These are phyloP conservation scores for Metarhizium rileyi DNA, from an alignment of 2,329 filamentous ascomycete species.

Conservation along the genomic window DNA sequence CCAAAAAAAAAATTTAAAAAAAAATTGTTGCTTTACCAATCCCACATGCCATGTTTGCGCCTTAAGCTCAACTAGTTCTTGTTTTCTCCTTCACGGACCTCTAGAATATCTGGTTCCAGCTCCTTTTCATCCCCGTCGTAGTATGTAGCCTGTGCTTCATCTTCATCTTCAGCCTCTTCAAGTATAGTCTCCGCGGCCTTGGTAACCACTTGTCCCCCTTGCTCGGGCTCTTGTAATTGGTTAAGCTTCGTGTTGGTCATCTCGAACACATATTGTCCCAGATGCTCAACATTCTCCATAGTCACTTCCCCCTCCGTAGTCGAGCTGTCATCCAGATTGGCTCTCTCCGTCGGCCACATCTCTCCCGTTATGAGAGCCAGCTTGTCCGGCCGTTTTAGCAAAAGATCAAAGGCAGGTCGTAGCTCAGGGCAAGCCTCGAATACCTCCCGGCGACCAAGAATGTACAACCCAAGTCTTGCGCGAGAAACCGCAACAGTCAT, in stretches of 20 bases:
- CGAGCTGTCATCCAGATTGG: constrained; percentile 29
- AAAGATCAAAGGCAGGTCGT: constrained; percentile 70
- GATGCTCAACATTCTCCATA: constrained; percentile 88
- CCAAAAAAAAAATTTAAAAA: too few species aligned
- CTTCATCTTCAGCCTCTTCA: constrained; percentile 18
- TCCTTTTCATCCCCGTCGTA: constrained; percentile 21
- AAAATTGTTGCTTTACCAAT: not conserved
- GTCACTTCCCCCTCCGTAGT: constrained; percentile 47
- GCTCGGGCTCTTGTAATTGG: constrained; percentile 38
- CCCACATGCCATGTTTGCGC: not conserved
- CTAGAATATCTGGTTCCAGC: constrained; percentile 25
- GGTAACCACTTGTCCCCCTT: constrained; percentile 15
- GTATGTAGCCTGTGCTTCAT: constrained; percentile 21
- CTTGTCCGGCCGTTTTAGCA: constrained; percentile 71
- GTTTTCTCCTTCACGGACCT: constrained; percentile 20
- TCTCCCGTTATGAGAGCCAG: constrained; percentile 76
- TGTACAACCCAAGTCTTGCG: constrained; percentile 82
- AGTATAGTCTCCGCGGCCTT: constrained; percentile 14
- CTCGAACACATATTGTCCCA: constrained; percentile 92
- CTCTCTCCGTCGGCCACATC: constrained; percentile 63
- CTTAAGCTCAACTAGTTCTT: not conserved
- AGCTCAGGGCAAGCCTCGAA: constrained; percentile 88
- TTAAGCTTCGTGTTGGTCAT: constrained; percentile 65
- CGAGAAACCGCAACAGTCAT: constrained; percentile 92
- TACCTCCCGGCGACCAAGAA: constrained; percentile 77